Evolutionary conservation across 2,329 filamentous ascomycete species (phyloP).

Genomic region (Ceratocystis cacaofunesta): DNA sequence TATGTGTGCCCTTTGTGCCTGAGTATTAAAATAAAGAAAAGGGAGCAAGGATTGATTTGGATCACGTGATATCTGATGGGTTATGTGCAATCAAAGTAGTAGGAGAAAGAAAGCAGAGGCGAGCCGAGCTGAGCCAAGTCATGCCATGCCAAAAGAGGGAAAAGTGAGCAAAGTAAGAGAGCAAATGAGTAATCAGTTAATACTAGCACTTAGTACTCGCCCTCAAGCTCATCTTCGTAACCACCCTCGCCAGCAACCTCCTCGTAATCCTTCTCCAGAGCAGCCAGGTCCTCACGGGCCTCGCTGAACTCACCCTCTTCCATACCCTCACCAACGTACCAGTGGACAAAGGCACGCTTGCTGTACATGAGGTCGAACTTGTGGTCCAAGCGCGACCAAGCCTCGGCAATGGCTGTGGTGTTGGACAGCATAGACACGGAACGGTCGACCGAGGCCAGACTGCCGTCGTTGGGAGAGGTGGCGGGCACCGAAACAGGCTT

Average conservation of each 20-base stretch:
- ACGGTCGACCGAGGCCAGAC: constrained; percentile 46
- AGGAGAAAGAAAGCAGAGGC: neutral
- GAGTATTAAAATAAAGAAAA: constrained; percentile 4
- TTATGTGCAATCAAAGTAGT: constrained; percentile 12
- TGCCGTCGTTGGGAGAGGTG: constrained; percentile 37
- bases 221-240: constrained; percentile 47
- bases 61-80: constrained; percentile 12
- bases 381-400: constrained; percentile 57
- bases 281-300: constrained; percentile 71
- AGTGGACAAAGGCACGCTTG: constrained; percentile 63
- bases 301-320: constrained; percentile 84
- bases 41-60: constrained; percentile 8
- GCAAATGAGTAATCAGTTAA: constrained; percentile 9
- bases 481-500: constrained; percentile 46
- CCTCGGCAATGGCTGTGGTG: constrained; percentile 59
- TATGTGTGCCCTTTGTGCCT: neutral
- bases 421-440: constrained; percentile 59
- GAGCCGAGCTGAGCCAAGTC: too few species aligned
- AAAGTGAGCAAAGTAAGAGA: constrained; percentile 1
- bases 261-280: constrained; percentile 75
- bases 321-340: constrained; percentile 82
- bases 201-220: constrained; percentile 55
- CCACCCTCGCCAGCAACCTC: constrained; percentile 64
- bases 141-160: neutral
- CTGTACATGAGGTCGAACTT: constrained; percentile 70